A percentile compares a stretch with the other conserved stretches of the same genome.
phyloP scores from a whole-genome alignment of 1,139 yeast species.

The Suhomyces bribrorum region DNA sequence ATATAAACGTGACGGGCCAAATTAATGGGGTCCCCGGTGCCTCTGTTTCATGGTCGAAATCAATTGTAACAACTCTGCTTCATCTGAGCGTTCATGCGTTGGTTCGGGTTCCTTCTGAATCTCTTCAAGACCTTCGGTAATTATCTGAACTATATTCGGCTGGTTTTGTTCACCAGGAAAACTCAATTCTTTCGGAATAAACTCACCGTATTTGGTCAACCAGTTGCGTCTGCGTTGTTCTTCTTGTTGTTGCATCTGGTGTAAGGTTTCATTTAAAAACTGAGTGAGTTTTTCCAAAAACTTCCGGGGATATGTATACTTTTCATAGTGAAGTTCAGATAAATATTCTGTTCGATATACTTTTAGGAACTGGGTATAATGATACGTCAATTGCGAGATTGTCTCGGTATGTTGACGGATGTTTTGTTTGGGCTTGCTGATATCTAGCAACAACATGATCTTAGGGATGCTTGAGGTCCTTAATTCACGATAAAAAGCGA shows the following conservation, averaged over 20 bases:
- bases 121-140: constrained; percentile 46
- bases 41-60: constrained; percentile 13
- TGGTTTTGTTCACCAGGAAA: constrained; percentile 43
- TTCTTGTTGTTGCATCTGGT: constrained; percentile 38
- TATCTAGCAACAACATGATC: constrained; percentile 24
- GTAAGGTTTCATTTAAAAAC: constrained; percentile 38
- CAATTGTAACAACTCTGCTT: constrained; percentile 26
- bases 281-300: constrained; percentile 34
- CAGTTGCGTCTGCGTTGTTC: constrained; percentile 37
- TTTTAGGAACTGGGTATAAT: constrained; percentile 37
- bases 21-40: background rate
- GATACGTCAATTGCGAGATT: constrained; percentile 34
- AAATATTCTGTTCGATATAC: constrained; percentile 41
- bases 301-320: constrained; percentile 41
- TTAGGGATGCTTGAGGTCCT: constrained; percentile 29
- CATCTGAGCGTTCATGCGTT: constrained; percentile 15
- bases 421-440: constrained; percentile 19
- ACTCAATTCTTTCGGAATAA: constrained; percentile 43
- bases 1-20: too few species aligned
- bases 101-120: constrained; percentile 23
- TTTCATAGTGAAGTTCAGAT: constrained; percentile 43
- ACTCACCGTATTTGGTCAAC: constrained; percentile 43
- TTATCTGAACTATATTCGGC: constrained; percentile 43
- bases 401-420: constrained; percentile 30
- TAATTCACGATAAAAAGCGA: constrained; percentile 23